Evolutionary conservation across 345 rosid species (phyloP).

Genomic region (Murraya paniculata): DNA sequence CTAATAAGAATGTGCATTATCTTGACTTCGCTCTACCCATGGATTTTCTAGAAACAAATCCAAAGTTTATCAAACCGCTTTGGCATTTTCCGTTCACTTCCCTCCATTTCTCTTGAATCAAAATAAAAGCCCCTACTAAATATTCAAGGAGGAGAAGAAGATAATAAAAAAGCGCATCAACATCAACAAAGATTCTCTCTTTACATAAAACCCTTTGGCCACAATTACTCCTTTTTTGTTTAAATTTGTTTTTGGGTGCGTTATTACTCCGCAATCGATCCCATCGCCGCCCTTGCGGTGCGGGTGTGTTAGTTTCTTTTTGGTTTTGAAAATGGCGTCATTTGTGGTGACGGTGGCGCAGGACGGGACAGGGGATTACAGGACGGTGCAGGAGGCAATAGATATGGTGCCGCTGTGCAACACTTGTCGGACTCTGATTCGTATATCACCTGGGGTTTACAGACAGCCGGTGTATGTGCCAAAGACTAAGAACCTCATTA

Average conservation of each 20-base stretch:
- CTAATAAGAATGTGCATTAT: too few species aligned
- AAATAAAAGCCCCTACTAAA: background rate
- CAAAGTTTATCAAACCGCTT: background rate
- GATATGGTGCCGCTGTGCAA: constrained; percentile 78
- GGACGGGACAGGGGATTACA: constrained; percentile 69
- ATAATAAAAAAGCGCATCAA: background rate
- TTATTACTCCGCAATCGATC: constrained; percentile 8
- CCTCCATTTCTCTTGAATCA: background rate
- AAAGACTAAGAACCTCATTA: constrained; percentile 86
- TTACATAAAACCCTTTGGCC: too few species aligned
- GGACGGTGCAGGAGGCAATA: constrained; percentile 79
- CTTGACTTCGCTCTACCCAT: too few species aligned
- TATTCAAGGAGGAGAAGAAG: background rate
- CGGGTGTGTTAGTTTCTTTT: too few species aligned
- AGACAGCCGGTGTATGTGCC: constrained; percentile 82
- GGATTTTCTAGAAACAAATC: too few species aligned
- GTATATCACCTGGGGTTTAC: constrained; percentile 75
- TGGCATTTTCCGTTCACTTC: background rate
- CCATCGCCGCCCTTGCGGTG: background rate
- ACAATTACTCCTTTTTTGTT: too few species aligned
- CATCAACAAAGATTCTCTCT: background rate
- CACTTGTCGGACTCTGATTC: constrained; percentile 66
- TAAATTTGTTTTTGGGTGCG: background rate
- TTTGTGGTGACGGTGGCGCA: constrained; percentile 64
- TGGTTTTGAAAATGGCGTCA: constrained; percentile 39